Conservation (phyloP, 371 early-diverging fungal species). For the Syncephalastrum monosporum region DNA sequence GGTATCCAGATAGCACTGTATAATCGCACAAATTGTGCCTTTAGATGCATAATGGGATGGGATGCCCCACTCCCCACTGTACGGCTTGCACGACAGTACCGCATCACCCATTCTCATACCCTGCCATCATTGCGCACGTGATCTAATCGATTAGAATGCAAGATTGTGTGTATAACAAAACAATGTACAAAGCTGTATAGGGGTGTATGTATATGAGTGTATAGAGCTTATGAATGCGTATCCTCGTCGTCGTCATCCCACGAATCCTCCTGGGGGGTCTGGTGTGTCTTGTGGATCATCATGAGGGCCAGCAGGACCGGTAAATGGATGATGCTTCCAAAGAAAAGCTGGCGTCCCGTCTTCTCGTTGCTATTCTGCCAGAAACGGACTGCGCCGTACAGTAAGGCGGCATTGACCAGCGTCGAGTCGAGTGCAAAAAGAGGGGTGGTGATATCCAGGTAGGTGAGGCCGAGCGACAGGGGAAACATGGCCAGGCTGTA, state of each 20-base stretch:
- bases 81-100: no score
- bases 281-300: conserved; percentile 77
- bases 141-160: no score
- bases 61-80: no score
- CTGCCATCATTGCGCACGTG: no score
- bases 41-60: no score
- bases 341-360: conserved; percentile 86
- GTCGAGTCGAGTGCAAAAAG: conserved; percentile 80
- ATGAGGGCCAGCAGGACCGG: conserved; percentile 83
- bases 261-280: conserved; percentile 6
- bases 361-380: conserved; percentile 74
- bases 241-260: conserved; percentile 11
- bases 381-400: conserved; percentile 71
- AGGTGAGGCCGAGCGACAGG: conserved; percentile 59
- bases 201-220: no score
- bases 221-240: no score
- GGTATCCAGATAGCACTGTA: no score
- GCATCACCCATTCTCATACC: no score
- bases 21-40: no score
- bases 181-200: no score
- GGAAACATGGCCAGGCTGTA: conserved; percentile 88
- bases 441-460: conserved; percentile 75
- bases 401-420: conserved; percentile 72
- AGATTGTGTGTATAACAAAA: no score
- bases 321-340: conserved; percentile 85